Evolutionary conservation across 345 rosid genomes (phyloP), one percentile per base, ranked within the genome.

Genomic region (Mangifera indica): DNA sequence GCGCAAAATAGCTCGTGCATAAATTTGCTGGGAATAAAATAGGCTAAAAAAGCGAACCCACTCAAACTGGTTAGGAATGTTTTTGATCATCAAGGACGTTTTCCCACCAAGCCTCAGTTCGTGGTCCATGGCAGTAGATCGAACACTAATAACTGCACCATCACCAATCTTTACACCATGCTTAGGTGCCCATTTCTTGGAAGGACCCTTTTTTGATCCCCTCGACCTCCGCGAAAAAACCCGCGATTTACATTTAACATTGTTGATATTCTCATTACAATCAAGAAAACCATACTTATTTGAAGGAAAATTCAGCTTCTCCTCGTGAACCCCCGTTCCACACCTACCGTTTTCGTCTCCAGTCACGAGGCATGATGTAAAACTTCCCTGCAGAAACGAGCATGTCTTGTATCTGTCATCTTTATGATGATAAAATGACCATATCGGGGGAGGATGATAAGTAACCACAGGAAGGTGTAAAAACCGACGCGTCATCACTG

Each of bases 21-120:
- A n/a, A n/a, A n/a, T n/a, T n/a, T n/a, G n/a, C n/a, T n/a, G n/a
- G n/a, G 1, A 58, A 7, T n/a, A 11, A 34, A 58, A 20, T 12
- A 49, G 24, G 26, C 54, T 2, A 40, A 52, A 18, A 48, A 53
- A 40, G 21, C 26, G 54, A 80, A 55, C 64, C 12, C 34, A 87
- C 91, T 64, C 21, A 10, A 82, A 65, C 17, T 52, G 67, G 72
- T 87, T 87, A 2, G 89, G 91, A 6, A 87, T 70, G 73, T 87
- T 84, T 46, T 54, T 74, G 0, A 87, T 76, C 87, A 87, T 87
- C 17, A 87, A 3, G 2, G 89, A 75, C 2, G 87, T 79, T 34
- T 66, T 76, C 7, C 80, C 78, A 4, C 20, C 54, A 13, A 51
- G 60, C 60, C 48, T 32, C 0, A 40, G 0, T 24, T 14, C 70